These are phyloP conservation scores for Kondoa subrosea DNA, from an alignment of 768 basidiomycete species.

Conservation along the genomic window DNA sequence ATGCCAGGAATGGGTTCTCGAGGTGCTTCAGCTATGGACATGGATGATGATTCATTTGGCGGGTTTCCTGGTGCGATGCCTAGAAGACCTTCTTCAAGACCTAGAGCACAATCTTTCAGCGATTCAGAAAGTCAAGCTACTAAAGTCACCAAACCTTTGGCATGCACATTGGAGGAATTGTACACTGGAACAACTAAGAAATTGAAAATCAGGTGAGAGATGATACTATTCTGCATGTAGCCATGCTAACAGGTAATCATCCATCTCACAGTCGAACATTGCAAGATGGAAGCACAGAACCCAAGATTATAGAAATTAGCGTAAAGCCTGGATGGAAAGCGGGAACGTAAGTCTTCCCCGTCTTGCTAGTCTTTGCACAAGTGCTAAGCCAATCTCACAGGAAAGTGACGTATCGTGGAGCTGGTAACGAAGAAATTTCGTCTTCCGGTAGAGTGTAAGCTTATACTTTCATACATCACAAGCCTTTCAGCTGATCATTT, in stretches of 20 bases:
- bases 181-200: constrained; percentile 71
- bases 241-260: constrained; percentile 13
- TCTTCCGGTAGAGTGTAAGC: background rate
- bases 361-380: too few relatives aligned
- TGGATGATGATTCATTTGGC: constrained; percentile 10
- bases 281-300: constrained; percentile 8
- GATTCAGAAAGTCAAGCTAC: constrained; percentile 8
- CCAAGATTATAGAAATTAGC: constrained; percentile 25
- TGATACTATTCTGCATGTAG: constrained; percentile 56
- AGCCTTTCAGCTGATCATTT: too few relatives aligned
- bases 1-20: constrained; percentile 29
- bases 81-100: constrained; percentile 14
- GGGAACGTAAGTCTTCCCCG: too few relatives aligned
- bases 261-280: background rate
- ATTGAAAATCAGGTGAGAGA: constrained; percentile 63
- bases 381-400: too few relatives aligned
- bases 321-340: constrained; percentile 78
- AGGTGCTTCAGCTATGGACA: constrained; percentile 12
- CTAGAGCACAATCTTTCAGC: background rate
- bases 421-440: constrained; percentile 56
- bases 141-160: constrained; percentile 18
- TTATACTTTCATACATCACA: too few relatives aligned
- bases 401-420: constrained; percentile 75
- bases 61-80: constrained; percentile 11
- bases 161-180: constrained; percentile 30